A percentile compares a stretch with the other conserved stretches of the same genome.
Evolutionary conservation across 139 green algal species (phyloP).

Genomic region (Zygnema cylindricum): DNA sequence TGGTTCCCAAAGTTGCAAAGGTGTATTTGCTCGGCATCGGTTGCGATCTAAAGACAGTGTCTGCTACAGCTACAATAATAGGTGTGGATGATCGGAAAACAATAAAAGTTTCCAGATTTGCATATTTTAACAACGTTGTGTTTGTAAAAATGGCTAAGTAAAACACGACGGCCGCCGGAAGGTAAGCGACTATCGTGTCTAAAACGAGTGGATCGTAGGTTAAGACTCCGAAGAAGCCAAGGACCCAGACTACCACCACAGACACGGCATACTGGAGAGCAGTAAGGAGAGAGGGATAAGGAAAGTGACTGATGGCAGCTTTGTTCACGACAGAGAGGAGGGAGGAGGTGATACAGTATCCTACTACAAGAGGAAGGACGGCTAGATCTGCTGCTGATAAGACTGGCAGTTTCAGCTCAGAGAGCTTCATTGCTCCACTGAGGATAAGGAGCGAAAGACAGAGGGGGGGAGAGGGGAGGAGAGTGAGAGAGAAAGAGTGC

Average conservation of each 20-base stretch:
- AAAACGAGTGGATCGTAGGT: conserved; percentile 18
- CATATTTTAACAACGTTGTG: conserved; percentile 42
- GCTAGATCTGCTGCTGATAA: no score
- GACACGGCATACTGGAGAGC: conserved; percentile 26
- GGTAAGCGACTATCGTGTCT: conserved; percentile 34
- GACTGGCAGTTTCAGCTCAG: no score
- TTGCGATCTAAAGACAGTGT: conserved; percentile 28
- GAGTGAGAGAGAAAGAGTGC: no score
- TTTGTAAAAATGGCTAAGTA: conserved; percentile 43
- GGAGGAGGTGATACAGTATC: no score
- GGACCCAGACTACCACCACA: conserved; percentile 7
- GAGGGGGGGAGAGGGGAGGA: no score
- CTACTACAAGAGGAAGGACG: no score
- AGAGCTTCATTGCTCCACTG: no score
- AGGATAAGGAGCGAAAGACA: no score
- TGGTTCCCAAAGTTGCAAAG: conserved; percentile 30
- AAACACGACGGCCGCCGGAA: conserved; percentile 25
- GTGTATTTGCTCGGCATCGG: conserved; percentile 19
- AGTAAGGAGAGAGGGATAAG: conserved; percentile 14
- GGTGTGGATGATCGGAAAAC: conserved; percentile 36
- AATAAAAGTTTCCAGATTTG: conserved; percentile 49
- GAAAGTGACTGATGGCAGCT: no score
- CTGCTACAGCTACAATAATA: conserved; percentile 23
- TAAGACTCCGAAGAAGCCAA: conserved; percentile 17
- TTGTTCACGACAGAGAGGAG: no score